Evolutionary conservation across 2,329 filamentous ascomycete species (phyloP), one percentile per base, ranked within the genome.

Genomic region (Paecilomyces dactylethromorphus): DNA sequence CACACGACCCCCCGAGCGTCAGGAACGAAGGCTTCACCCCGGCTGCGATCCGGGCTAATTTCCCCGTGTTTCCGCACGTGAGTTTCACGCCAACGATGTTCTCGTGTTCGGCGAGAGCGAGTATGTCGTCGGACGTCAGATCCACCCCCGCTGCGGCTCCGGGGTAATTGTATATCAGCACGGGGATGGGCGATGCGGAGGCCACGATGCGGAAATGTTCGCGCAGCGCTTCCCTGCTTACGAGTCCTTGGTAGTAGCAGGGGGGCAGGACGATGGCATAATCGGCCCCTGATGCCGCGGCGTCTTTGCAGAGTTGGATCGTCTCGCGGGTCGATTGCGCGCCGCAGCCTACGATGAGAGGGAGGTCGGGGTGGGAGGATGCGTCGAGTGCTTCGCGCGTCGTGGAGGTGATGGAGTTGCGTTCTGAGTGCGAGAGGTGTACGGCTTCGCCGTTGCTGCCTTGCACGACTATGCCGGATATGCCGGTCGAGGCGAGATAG

Each of bases 1-100:
- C 91, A 69, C 89, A 91, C 73, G 94, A 90, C 64, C 91, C 91
- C 53, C 91, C 91, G 69, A 94, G 92, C 21, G 90, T 91, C 84
- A 94, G 89, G 79, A 92, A 95, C 7, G 75, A 77, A 15, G 66
- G 56, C 55, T 74, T 71, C 24, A 82, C 74, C 24, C 74, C 72
- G 1, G 81, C 78, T 0, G 80, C 78, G 3, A 91, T 79, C 8
- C 88, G 79, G 3, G 85, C 84, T 54, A 91, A 81, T 74, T 91
- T 91, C 59, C 86, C 88, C 32, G 89, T 88, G 64, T 84, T 86
- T n/a, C 87, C 88, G 67, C 88, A 90, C 2, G 87, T 90, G 58
- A 90, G 76, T 76, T 90, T 90, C 56, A 86, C 84, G 31, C 86
- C 87, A 55, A 88, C 83, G 63, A 90, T 87, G 63, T 88, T 89